Conservation (phyloP, 2,329 filamentous ascomycete genomes). For the Aspergillus pseudoterreus region DNA sequence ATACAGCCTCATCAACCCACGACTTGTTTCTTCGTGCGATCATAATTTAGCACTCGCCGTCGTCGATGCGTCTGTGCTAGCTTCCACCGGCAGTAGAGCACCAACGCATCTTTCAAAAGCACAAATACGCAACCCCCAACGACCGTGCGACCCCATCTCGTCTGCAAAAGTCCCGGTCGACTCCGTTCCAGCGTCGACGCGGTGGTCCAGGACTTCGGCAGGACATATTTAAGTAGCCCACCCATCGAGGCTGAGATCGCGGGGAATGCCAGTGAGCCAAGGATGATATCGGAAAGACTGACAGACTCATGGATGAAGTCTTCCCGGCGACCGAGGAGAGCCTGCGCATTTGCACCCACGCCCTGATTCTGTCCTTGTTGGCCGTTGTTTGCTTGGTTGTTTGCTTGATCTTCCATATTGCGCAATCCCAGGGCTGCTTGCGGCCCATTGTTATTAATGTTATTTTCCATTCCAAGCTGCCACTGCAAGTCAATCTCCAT, state of each 20-base stretch:
- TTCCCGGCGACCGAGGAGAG: conserved; percentile 37
- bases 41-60: conserved; percentile 46
- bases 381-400: conserved; percentile 16
- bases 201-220: conserved; percentile 67
- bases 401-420: conserved; percentile 15
- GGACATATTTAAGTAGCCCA: conserved; percentile 63
- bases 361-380: conserved; percentile 22
- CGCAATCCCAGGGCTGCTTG: conserved; percentile 25
- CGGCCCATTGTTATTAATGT: conserved; percentile 34
- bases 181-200: conserved; percentile 35
- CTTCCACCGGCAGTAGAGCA: conserved; percentile 56
- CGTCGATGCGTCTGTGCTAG: conserved; percentile 45
- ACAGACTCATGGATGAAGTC: conserved; percentile 52
- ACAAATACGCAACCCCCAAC: conserved; percentile 86
- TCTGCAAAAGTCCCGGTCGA: conserved; percentile 68
- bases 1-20: conserved; percentile 9
- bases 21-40: conserved; percentile 38
- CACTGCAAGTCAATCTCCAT: conserved; percentile 51
- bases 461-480: conserved; percentile 47
- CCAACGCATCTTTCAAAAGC: conserved; percentile 68
- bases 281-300: conserved; percentile 56
- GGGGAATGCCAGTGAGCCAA: conserved; percentile 75
- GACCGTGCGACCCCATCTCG: conserved; percentile 83
- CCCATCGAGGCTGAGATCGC: conserved; percentile 76
- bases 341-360: conserved; percentile 21